A percentile compares a stretch with the other conserved stretches of the same genome.
Evolutionary conservation across 176 grass and related monocot genomes (phyloP).

Genomic region (Canna indica): DNA sequence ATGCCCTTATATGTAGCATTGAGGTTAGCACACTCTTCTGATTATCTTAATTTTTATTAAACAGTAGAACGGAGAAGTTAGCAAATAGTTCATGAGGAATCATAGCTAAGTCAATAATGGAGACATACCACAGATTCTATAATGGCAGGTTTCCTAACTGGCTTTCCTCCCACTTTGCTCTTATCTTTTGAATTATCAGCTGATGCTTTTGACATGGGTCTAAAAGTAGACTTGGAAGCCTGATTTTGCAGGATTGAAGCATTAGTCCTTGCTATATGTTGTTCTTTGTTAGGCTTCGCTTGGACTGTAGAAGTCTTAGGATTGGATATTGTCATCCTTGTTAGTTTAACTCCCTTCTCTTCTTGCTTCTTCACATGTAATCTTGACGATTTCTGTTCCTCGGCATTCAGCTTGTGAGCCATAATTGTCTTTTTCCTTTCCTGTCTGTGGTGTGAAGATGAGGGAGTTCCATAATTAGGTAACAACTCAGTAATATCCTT

Average conservation of each 20-base stretch:
- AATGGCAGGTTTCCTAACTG: constrained; percentile 24
- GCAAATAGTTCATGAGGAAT: neutral
- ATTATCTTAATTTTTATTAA: neutral
- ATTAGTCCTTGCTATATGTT: constrained; percentile 25
- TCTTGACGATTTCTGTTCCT: constrained; percentile 25
- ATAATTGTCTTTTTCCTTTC: constrained; percentile 11
- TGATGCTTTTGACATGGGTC: constrained; percentile 9
- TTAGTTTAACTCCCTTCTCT: constrained; percentile 32
- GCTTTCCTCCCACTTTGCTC: constrained; percentile 25
- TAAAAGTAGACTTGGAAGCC: constrained; percentile 4
- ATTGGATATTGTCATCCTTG: constrained; percentile 15
- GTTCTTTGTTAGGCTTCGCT: constrained; percentile 25
- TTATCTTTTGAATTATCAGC: constrained; percentile 27
- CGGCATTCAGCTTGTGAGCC: constrained; percentile 15
- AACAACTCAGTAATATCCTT: constrained; percentile 18
- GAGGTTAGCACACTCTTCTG: neutral
- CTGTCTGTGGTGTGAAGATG: constrained; percentile 18
- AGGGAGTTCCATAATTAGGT: constrained; percentile 26
- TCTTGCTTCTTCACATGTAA: constrained; percentile 30
- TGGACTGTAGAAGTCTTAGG: constrained; percentile 19
- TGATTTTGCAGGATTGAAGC: constrained; percentile 9
- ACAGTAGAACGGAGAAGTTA: too few species aligned
- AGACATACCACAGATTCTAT: constrained; percentile 35
- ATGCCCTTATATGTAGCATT: neutral
- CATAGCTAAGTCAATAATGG: neutral